Conservation (phyloP, 257 asterid genomes). For the Craterostigma plantagineum region DNA sequence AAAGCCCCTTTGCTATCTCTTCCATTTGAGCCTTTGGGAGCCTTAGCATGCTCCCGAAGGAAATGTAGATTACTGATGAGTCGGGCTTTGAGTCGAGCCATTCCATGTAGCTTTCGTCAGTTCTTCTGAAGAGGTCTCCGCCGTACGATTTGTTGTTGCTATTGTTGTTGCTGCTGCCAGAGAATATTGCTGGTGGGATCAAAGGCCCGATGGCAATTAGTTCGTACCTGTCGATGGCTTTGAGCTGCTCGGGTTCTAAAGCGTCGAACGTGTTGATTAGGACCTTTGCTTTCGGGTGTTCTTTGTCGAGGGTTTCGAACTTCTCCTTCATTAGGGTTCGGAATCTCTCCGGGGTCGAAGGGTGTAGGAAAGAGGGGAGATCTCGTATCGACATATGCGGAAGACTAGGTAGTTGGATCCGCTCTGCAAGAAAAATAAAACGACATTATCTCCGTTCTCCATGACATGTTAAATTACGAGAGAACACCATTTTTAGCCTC, state of each 20-base stretch:
- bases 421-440: no score
- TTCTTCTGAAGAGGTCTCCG: slow-evolving; percentile 14
- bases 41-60: slow-evolving; percentile 52
- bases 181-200: slow-evolving; percentile 13
- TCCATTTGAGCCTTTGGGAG: slow-evolving; percentile 34
- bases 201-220: slow-evolving; percentile 23
- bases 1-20: slow-evolving; percentile 47
- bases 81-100: slow-evolving; percentile 44
- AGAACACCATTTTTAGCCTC: no score
- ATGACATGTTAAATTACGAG: no score
- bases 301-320: slow-evolving; percentile 11
- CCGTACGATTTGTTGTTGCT: slow-evolving; percentile 12
- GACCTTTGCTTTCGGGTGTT: slow-evolving; percentile 1
- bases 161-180: slow-evolving; percentile 3
- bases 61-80: slow-evolving; percentile 54
- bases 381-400: neutral
- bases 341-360: slow-evolving; percentile 7
- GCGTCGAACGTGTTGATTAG: slow-evolving; percentile 1
- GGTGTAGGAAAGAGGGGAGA: slow-evolving; percentile 22
- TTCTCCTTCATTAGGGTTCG: slow-evolving; percentile 13
- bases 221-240: slow-evolving; percentile 22
- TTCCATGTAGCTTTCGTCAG: slow-evolving; percentile 18
- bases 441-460: no score
- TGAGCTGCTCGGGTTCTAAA: slow-evolving; percentile 22
- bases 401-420: neutral